These are phyloP conservation scores for Fusarium decemcellulare DNA, from an alignment of 2,329 filamentous ascomycete genomes.

Conservation along the genomic window DNA sequence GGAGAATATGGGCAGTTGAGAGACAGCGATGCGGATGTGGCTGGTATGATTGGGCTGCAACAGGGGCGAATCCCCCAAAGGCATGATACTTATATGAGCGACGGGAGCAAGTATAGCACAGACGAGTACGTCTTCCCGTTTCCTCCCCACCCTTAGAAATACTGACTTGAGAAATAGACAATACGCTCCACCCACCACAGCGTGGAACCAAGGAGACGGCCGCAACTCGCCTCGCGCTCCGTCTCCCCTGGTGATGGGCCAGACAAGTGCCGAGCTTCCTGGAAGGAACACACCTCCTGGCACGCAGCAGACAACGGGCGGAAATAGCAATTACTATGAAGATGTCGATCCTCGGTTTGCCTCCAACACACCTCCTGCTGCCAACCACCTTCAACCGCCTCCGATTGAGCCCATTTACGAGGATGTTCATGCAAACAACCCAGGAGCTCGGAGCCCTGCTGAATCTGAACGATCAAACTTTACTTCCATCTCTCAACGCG, in stretches of 20 bases:
- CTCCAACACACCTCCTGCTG: slow-evolving; percentile 51
- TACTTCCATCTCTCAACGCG: slow-evolving; percentile 90
- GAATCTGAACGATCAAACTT: slow-evolving; percentile 88
- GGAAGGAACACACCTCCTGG: slow-evolving; percentile 53
- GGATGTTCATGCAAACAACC: slow-evolving; percentile 67
- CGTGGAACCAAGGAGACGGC: slow-evolving; percentile 65
- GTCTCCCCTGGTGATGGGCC: slow-evolving; percentile 59
- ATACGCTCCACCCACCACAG: slow-evolving; percentile 70
- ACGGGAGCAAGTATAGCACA: slow-evolving; percentile 79
- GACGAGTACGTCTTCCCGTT: slow-evolving; percentile 71
- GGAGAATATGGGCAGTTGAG: slow-evolving; percentile 64
- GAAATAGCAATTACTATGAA: slow-evolving; percentile 80
- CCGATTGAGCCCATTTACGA: slow-evolving; percentile 68
- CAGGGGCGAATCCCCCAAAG: slow-evolving; percentile 62
- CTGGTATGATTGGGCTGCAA: slow-evolving; percentile 81
- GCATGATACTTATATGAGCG: slow-evolving; percentile 70
- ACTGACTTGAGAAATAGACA: slow-evolving; percentile 50
- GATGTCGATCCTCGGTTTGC: slow-evolving; percentile 93
- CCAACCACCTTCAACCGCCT: slow-evolving; percentile 46
- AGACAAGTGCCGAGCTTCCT: slow-evolving; percentile 54
- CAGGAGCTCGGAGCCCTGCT: slow-evolving; percentile 77
- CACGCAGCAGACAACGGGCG: slow-evolving; percentile 43
- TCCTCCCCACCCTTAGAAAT: background rate
- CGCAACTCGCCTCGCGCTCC: slow-evolving; percentile 61
- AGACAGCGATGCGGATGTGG: slow-evolving; percentile 80